Evolutionary conservation across 352 stramenopile genomes (phyloP), one percentile per base, ranked within the genome.

Genomic region (Thraustotheca clavata): DNA sequence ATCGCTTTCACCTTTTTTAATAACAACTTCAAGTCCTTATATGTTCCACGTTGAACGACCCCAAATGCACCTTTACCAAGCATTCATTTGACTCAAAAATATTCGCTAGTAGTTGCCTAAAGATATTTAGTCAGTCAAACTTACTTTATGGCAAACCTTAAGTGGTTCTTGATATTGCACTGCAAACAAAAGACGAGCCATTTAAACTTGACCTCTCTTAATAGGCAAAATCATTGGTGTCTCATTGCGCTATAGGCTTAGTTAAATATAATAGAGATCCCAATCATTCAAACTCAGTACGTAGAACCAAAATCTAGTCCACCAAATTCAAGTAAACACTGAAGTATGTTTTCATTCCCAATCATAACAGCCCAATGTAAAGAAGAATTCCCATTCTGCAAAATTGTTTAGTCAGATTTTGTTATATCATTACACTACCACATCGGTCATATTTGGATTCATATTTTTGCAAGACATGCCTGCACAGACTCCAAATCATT

Each of bases 21-120:
- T 50, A 1, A 63, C 70, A 26, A 73, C 29, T 69, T 67, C 31
- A 62, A 39, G 1, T 46, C 50, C 1, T 50, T 43, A 38, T 72
- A 76, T 27, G 48, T 59, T 6, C 52, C 71, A 3, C 73, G 59
- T 65, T 68, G 72, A 7, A 76, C 68, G 31, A 73, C 68, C 5
- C 68, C 71, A 32, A 67, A 73, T 59, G 61, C 26, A 49, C 67
- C 47, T 2, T 2, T 2, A 24, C 39, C 39, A 2, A 47, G 39
- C 39, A 27, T 24, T 24, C n/a, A 27, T 24, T n/a, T 47, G n/a
- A 24, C 27, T 24, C 22, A n/a, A 24, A 2, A 4, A 47, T 47
- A 47, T n/a, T 47, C 39, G 2, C 4, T 47, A 24, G 2, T 24
- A 2, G 39, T 27, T 27, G 27, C 27, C 39, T 47, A 47, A 2